phyloP scores from a whole-genome alignment of 331 rosid genomes.

The Pyracantha coccinea region DNA sequence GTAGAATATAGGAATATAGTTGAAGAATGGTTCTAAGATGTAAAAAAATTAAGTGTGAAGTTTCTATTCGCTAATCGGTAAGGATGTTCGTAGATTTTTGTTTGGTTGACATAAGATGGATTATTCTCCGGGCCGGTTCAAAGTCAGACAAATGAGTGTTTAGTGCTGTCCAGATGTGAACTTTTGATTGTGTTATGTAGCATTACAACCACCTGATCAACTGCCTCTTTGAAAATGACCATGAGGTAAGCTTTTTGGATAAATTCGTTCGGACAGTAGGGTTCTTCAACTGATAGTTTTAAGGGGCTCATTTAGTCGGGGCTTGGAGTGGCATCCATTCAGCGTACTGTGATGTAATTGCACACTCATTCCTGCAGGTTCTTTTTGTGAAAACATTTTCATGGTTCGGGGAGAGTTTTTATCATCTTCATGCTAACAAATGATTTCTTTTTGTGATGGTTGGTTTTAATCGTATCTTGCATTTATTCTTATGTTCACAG shows the following conservation, averaged over 20 bases:
- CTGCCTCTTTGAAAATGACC: background rate
- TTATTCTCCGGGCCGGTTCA: background rate
- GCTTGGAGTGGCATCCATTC: background rate
- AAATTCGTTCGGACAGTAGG: background rate
- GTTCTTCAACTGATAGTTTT: background rate
- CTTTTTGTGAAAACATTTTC: background rate
- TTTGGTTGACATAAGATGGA: background rate
- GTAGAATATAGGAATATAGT: background rate
- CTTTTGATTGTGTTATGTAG: background rate
- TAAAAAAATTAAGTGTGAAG: background rate
- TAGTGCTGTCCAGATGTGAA: background rate
- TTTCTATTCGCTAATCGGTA: background rate
- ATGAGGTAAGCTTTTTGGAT: background rate
- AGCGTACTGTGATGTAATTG: background rate
- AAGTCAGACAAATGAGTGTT: background rate
- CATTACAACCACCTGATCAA: background rate
- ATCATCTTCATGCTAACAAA: background rate
- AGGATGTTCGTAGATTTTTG: background rate
- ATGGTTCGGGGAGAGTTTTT: background rate
- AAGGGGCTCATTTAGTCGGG: background rate
- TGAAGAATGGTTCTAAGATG: background rate
- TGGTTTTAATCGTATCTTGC: constrained; percentile 17
- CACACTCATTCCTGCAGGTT: background rate
- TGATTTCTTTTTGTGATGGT: constrained; percentile 10
- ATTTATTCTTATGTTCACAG: constrained; percentile 9